These are phyloP conservation scores for Xylaria sp. DNA, from an alignment of 2,329 filamentous ascomycete genomes.

Conservation along the genomic window DNA sequence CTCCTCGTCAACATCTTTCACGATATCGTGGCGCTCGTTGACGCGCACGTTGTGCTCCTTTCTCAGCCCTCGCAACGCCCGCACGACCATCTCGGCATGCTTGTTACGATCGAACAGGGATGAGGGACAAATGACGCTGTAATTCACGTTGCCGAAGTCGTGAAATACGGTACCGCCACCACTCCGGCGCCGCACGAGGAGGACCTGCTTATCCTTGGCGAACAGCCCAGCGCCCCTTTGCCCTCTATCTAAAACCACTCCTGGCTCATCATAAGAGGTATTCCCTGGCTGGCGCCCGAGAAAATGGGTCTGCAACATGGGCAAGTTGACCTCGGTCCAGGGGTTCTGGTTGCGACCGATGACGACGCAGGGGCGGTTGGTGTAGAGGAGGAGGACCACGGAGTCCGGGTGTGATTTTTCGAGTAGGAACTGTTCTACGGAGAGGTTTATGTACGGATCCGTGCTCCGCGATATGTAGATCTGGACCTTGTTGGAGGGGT, in stretches of 20 bases:
- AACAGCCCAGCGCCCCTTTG: constrained; percentile 6
- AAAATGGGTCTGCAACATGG: no score
- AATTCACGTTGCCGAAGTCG: constrained; percentile 89
- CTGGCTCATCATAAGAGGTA: no score
- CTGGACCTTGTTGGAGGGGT: constrained; percentile 50
- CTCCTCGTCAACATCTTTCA: constrained; percentile 36
- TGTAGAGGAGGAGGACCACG: constrained; percentile 78
- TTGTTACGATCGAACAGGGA: constrained; percentile 72
- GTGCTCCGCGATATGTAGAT: constrained; percentile 65
- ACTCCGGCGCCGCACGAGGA: constrained; percentile 75
- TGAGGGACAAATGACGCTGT: constrained; percentile 81
- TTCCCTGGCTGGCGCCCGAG: no score
- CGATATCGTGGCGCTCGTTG: constrained; percentile 90
- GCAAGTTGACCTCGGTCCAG: constrained; percentile 83
- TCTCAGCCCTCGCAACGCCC: constrained; percentile 61
- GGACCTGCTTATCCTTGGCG: constrained; percentile 30
- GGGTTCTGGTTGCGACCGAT: constrained; percentile 97
- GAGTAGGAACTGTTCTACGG: constrained; percentile 86
- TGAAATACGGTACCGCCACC: constrained; percentile 95
- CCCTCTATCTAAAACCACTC: neutral
- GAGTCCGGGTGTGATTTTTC: constrained; percentile 66
- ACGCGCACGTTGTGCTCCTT: constrained; percentile 56
- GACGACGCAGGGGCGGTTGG: constrained; percentile 80
- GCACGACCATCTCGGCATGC: constrained; percentile 88
- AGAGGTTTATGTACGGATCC: constrained; percentile 85